A percentile compares a stretch with the other conserved stretches of the same genome.
Evolutionary conservation across 1,284 basidiomycete genomes (phyloP).

Genomic region (Inonotus obliquus): DNA sequence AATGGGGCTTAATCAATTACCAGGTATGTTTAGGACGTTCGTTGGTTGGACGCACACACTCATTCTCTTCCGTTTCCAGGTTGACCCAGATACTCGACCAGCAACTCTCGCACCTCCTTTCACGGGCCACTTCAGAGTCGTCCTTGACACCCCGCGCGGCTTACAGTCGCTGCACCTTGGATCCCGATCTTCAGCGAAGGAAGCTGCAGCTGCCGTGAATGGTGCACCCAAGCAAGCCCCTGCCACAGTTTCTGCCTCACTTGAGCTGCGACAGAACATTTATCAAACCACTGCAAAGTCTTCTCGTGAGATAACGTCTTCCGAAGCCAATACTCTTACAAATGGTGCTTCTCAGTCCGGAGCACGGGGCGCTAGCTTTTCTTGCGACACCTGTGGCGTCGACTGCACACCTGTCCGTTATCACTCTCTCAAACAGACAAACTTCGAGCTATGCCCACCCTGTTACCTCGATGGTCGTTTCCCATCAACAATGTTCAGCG

Average conservation of each 20-base stretch:
- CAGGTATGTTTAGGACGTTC: slow-evolving; percentile 54
- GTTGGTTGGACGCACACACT: neutral
- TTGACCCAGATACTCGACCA: slow-evolving; percentile 95
- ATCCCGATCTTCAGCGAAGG: slow-evolving; percentile 51
- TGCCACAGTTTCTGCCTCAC: slow-evolving; percentile 60
- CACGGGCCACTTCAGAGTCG: slow-evolving; percentile 97
- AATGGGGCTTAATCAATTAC: slow-evolving; percentile 99
- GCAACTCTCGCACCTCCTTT: slow-evolving; percentile 95
- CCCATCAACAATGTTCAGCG: slow-evolving; percentile 93
- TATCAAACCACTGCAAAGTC: slow-evolving; percentile 84
- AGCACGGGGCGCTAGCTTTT: slow-evolving; percentile 46
- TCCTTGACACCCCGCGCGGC: slow-evolving; percentile 95
- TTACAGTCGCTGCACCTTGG: slow-evolving; percentile 95
- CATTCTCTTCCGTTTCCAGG: slow-evolving; percentile 47
- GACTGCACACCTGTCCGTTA: slow-evolving; percentile 90
- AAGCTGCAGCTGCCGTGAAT: slow-evolving; percentile 42
- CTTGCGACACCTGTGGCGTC: slow-evolving; percentile 92
- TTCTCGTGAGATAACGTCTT: slow-evolving; percentile 59
- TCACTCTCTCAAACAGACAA: slow-evolving; percentile 89
- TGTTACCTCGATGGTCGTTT: slow-evolving; percentile 98
- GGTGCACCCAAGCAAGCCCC: slow-evolving; percentile 41
- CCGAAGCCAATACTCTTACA: slow-evolving; percentile 60
- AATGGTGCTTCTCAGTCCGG: slow-evolving; percentile 52
- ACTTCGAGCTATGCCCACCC: slow-evolving; percentile 83
- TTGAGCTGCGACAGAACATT: slow-evolving; percentile 83